phyloP scores from a whole-genome alignment of 2,329 filamentous ascomycete genomes.

The Aureobasidium melanogenum region DNA sequence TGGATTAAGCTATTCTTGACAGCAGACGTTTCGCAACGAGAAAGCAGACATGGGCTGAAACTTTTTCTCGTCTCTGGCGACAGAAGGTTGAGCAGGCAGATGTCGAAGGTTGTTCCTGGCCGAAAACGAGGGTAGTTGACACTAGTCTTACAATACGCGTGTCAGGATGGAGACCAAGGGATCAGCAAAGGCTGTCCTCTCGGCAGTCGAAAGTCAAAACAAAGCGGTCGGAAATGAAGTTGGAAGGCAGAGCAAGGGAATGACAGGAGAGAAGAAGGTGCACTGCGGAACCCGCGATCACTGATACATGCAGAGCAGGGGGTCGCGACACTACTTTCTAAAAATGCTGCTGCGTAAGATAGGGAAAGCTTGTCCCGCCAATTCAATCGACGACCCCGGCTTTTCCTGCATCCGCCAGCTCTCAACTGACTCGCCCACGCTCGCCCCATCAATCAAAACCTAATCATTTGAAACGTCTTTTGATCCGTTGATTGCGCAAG shows the following conservation, averaged over 20 bases:
- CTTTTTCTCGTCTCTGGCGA: neutral
- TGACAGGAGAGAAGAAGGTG: neutral
- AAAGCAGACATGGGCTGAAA: neutral
- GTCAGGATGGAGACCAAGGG: neutral
- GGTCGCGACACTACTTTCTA: neutral
- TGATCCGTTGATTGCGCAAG: conserved; percentile 1
- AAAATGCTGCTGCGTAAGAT: conserved; percentile 11
- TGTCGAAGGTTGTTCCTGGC: neutral
- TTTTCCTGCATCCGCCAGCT: neutral
- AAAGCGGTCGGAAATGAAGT: neutral
- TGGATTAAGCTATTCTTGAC: neutral
- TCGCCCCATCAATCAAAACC: neutral
- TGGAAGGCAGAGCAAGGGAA: neutral
- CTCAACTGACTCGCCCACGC: neutral
- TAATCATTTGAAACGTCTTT: neutral
- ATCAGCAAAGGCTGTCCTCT: neutral
- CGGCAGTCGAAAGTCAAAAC: neutral
- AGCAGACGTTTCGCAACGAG: neutral
- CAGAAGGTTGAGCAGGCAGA: neutral
- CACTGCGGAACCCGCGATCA: neutral
- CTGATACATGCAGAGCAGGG: neutral
- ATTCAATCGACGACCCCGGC: neutral
- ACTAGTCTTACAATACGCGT: conserved; percentile 8
- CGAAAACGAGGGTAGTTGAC: conserved; percentile 3
- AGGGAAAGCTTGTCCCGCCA: conserved; percentile 8